Percentiles rank a stretch among this genome's conserved stretches.
These are phyloP conservation scores for Phenoliferia sp. DNA, from an alignment of 1,284 basidiomycete species.

Conservation along the genomic window DNA sequence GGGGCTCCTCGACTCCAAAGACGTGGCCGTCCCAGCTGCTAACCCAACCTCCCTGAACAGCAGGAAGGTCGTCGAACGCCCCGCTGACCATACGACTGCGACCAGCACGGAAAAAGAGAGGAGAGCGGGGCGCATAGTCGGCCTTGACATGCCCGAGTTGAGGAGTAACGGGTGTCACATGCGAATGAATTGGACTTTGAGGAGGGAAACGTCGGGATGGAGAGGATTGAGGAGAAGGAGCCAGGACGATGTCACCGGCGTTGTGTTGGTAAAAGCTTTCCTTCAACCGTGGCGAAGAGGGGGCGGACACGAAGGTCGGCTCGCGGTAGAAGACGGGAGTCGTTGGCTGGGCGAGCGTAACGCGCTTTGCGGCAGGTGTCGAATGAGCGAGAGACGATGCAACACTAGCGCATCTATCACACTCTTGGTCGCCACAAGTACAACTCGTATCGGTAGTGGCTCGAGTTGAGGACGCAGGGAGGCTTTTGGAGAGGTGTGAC, in stretches of 20 bases:
- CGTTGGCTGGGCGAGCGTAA: slow-evolving; percentile 1
- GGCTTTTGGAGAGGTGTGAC: background rate
- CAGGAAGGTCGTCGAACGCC: slow-evolving; percentile 9
- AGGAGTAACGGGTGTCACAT: slow-evolving; percentile 18
- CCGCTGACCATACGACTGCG: slow-evolving; percentile 24
- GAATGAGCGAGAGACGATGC: too few species aligned
- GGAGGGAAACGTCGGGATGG: slow-evolving; percentile 15
- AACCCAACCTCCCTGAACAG: slow-evolving; percentile 1
- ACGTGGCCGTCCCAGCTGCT: slow-evolving; percentile 10
- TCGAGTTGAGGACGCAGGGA: background rate
- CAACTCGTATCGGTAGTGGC: too few species aligned
- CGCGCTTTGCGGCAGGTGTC: slow-evolving; percentile 12
- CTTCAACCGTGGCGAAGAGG: slow-evolving; percentile 18
- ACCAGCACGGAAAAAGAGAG: slow-evolving; percentile 18
- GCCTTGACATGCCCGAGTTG: slow-evolving; percentile 11
- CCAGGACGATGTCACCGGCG: slow-evolving; percentile 22
- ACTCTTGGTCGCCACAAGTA: too few species aligned
- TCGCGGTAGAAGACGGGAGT: slow-evolving; percentile 17
- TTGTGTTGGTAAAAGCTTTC: slow-evolving; percentile 15
- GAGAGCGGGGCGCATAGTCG: slow-evolving; percentile 30
- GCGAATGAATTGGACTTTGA: slow-evolving; percentile 2
- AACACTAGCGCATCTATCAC: too few species aligned
- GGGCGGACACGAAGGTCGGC: slow-evolving; percentile 22
- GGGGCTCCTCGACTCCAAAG: slow-evolving; percentile 10
- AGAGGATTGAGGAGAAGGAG: slow-evolving; percentile 22